A percentile compares a stretch with the other conserved stretches of the same genome.
Conservation (phyloP, 2,329 filamentous ascomycete species). For the Leptodontidium sp. region DNA sequence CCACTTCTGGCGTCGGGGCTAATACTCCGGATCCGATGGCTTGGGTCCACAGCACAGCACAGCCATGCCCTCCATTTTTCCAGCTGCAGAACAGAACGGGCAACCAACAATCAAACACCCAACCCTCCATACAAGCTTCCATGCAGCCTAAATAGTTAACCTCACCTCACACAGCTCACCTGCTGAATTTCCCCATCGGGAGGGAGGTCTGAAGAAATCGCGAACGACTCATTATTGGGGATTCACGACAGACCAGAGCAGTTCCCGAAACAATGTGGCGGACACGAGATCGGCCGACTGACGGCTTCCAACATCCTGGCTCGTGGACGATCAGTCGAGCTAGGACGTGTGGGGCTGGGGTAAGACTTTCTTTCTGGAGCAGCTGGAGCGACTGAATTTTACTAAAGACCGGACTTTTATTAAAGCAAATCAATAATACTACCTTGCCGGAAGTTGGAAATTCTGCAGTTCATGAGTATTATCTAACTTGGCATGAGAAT, state of each 20-base stretch:
- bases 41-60: conserved; percentile 19
- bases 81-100: background rate
- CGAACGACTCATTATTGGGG: background rate
- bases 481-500: background rate
- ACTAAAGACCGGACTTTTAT: background rate
- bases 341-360: conserved; percentile 27
- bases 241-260: background rate
- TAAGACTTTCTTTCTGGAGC: conserved; percentile 2
- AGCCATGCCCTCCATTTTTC: background rate
- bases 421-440: background rate
- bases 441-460: too few relatives aligned
- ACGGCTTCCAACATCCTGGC: conserved; percentile 26
- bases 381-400: background rate
- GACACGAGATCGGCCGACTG: conserved; percentile 17
- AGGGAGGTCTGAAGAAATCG: background rate
- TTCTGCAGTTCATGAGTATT: background rate
- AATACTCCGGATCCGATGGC: conserved; percentile 23
- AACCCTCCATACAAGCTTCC: background rate
- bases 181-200: conserved; percentile 1
- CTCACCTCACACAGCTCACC: background rate
- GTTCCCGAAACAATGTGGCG: conserved; percentile 21
- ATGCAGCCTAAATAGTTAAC: background rate
- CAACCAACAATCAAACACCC: background rate
- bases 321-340: conserved; percentile 15
- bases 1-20: conserved; percentile 22